These are phyloP conservation scores for Leptosphaerulina australis DNA, from an alignment of 2,329 filamentous ascomycete species.

Conservation along the genomic window DNA sequence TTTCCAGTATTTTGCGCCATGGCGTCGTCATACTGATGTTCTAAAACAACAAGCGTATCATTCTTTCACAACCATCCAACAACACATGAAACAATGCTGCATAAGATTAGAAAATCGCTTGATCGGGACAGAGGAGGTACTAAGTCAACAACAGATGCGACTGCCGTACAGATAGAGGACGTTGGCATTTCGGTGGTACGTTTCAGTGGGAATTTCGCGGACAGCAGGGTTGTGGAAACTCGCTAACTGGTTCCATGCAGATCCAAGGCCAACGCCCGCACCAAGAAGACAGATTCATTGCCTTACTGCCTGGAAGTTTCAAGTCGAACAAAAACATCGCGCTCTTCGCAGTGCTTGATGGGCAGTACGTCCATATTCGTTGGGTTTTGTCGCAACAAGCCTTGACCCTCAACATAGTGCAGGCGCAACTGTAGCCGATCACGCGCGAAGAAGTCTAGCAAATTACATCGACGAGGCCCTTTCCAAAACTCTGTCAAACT, in stretches of 20 bases:
- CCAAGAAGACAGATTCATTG: conserved; percentile 33
- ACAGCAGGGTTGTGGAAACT: conserved; percentile 8
- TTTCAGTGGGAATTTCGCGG: conserved; percentile 5
- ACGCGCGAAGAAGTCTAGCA: conserved; percentile 25
- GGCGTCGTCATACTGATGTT: conserved; percentile 27
- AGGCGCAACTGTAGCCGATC: conserved; percentile 24
- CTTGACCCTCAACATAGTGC: conserved; percentile 23
- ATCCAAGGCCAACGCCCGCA: conserved; percentile 29
- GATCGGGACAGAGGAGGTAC: conserved; percentile 9
- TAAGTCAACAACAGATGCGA: not conserved
- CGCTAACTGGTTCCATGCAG: conserved; percentile 29
- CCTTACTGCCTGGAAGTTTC: conserved; percentile 23
- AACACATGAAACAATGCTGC: conserved; percentile 19
- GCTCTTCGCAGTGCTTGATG: conserved; percentile 33
- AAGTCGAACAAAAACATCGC: conserved; percentile 33
- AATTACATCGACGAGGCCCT: conserved; percentile 28
- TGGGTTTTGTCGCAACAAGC: not conserved
- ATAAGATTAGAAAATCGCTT: conserved; percentile 12
- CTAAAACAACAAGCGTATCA: not conserved
- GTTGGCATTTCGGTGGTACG: conserved; percentile 12
- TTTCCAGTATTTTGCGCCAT: conserved; percentile 19
- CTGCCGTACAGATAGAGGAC: conserved; percentile 4
- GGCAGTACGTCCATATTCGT: conserved; percentile 25
- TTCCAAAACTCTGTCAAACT: conserved; percentile 18
- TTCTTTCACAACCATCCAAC: conserved; percentile 3